Conservation (phyloP, 2,329 filamentous ascomycete genomes). For the Dryadomyces quercus-mongolicae region DNA sequence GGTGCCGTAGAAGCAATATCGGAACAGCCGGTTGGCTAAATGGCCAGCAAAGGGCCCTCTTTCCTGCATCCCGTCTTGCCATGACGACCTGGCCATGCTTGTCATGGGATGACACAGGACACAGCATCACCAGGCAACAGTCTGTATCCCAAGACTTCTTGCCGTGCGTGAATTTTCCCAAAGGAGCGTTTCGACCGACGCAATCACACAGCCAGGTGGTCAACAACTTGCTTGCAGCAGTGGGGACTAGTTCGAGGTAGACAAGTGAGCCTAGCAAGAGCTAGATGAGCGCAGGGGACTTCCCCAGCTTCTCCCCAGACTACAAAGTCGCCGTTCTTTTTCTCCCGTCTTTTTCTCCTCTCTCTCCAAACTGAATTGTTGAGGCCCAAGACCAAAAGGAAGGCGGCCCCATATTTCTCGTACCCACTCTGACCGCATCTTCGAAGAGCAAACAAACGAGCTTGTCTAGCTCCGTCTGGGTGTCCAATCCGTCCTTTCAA, state of each 20-base stretch:
- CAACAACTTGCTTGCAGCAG: background rate
- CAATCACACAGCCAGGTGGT: background rate
- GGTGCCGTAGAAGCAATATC: too few relatives aligned
- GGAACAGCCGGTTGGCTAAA: too few relatives aligned
- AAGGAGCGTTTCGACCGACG: background rate
- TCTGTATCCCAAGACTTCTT: background rate
- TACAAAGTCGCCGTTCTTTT: background rate
- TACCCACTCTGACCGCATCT: background rate
- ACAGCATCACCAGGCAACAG: background rate
- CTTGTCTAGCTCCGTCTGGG: too few relatives aligned
- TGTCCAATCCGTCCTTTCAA: too few relatives aligned
- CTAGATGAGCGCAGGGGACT: background rate
- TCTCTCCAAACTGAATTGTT: background rate
- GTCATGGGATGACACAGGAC: background rate
- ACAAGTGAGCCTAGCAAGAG: background rate
- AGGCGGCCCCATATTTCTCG: background rate
- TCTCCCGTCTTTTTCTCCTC: background rate
- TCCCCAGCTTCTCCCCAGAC: background rate
- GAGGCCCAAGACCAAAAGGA: background rate
- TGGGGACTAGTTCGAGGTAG: background rate
- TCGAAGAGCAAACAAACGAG: background rate
- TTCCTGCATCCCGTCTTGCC: too few relatives aligned
- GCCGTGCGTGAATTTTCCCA: background rate
- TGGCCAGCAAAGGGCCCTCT: too few relatives aligned
- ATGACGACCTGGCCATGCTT: background rate